phyloP scores from a whole-genome alignment of 257 asterid species.

The Eustoma russellianum region DNA sequence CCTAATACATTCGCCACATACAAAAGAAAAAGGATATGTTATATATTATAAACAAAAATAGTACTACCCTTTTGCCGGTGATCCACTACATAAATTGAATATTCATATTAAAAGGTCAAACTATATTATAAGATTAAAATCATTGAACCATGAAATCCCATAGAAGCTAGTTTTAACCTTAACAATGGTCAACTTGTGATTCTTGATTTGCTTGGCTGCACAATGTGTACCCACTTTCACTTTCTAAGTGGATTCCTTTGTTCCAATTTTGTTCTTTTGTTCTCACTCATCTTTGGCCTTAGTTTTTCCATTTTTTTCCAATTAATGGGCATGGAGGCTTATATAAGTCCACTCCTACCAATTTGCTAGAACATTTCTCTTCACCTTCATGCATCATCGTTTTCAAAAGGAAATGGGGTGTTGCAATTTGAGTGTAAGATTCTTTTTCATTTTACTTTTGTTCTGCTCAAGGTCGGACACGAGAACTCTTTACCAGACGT shows the following conservation, averaged over 20 bases:
- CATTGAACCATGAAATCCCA: too few species aligned
- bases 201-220: too few species aligned
- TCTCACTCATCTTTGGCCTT: not conserved
- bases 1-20: too few species aligned
- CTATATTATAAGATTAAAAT: too few species aligned
- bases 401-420: slow-evolving; percentile 18
- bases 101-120: too few species aligned
- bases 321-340: not conserved
- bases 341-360: slow-evolving; percentile 7
- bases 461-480: slow-evolving; percentile 5
- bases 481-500: slow-evolving; percentile 9
- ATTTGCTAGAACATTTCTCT: not conserved
- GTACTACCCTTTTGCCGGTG: too few species aligned
- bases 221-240: too few species aligned
- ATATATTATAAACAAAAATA: too few species aligned
- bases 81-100: too few species aligned
- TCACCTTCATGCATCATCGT: not conserved
- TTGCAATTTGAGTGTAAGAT: not conserved
- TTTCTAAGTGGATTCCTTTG: slow-evolving; percentile 4
- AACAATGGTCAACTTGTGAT: too few species aligned
- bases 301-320: not conserved
- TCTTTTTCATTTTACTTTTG: slow-evolving; percentile 14
- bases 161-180: too few species aligned
- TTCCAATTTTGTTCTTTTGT: not conserved
- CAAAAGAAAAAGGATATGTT: too few species aligned